phyloP scores from a whole-genome alignment of 1,139 yeast species.

The Suhomyces bokatorum region DNA sequence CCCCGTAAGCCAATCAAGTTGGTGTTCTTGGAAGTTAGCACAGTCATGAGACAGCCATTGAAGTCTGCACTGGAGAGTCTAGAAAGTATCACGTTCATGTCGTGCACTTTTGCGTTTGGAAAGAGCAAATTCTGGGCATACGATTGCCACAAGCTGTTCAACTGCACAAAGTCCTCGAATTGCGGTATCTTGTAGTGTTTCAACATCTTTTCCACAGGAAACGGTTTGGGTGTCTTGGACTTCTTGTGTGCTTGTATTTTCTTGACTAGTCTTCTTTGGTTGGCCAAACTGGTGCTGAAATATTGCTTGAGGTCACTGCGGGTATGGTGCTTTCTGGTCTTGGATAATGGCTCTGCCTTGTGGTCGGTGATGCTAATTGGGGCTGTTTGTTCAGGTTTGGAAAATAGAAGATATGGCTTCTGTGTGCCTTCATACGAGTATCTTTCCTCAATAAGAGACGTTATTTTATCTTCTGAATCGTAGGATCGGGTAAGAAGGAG shows the following conservation, averaged over 20 bases:
- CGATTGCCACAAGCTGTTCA: constrained; percentile 61
- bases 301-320: constrained; percentile 48
- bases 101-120: constrained; percentile 26
- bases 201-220: constrained; percentile 31
- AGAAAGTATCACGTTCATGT: constrained; percentile 40
- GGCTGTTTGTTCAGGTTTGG: constrained; percentile 11
- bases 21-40: constrained; percentile 57
- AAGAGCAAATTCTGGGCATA: constrained; percentile 60
- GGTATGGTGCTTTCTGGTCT: constrained; percentile 31
- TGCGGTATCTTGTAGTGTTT: constrained; percentile 45
- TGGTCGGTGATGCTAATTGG: constrained; percentile 7
- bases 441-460: constrained; percentile 53
- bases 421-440: constrained; percentile 60
- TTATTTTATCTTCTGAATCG: constrained; percentile 40
- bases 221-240: constrained; percentile 19
- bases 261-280: constrained; percentile 40
- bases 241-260: constrained; percentile 34
- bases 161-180: constrained; percentile 52
- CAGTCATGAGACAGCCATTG: constrained; percentile 71
- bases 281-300: constrained; percentile 34
- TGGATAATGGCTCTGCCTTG: constrained; percentile 11
- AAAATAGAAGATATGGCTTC: constrained; percentile 42
- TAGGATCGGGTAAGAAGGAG: constrained; percentile 54
- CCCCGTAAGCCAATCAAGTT: constrained; percentile 69
- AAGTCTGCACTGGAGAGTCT: constrained; percentile 80